Conservation (phyloP, 345 rosid genomes). For the Aegle marmelos region DNA sequence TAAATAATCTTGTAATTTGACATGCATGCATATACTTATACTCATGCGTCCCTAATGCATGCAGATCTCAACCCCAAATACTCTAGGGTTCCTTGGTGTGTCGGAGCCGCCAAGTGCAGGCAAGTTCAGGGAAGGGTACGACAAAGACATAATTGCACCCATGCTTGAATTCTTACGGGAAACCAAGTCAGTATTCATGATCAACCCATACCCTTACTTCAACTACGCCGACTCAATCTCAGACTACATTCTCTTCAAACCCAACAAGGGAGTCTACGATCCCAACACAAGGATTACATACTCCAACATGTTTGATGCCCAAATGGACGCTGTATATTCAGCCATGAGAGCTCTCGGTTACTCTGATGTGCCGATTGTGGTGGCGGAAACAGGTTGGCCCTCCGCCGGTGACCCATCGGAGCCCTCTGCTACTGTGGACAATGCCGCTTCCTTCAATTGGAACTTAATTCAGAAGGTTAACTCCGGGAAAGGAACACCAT, state of each 20-base stretch:
- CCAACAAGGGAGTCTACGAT: constrained; percentile 52
- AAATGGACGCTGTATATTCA: constrained; percentile 57
- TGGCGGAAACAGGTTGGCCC: constrained; percentile 93
- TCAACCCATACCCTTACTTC: constrained; percentile 87
- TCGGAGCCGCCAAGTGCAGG: constrained; percentile 57
- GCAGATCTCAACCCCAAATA: constrained; percentile 77
- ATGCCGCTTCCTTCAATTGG: constrained; percentile 59
- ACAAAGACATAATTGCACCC: constrained; percentile 46
- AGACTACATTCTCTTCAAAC: constrained; percentile 55
- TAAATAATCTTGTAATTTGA: too few relatives aligned
- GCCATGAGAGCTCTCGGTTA: constrained; percentile 75
- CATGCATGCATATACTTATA: too few relatives aligned
- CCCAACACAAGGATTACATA: constrained; percentile 44
- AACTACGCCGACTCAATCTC: constrained; percentile 28
- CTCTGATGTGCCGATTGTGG: constrained; percentile 56
- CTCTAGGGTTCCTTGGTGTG: constrained; percentile 38
- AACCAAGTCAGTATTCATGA: constrained; percentile 71
- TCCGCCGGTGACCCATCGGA: constrained; percentile 50
- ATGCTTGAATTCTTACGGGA: constrained; percentile 62
- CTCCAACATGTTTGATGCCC: constrained; percentile 70
- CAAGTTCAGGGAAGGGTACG: constrained; percentile 48
- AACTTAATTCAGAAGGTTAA: constrained; percentile 35
- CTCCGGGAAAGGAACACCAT: constrained; percentile 67
- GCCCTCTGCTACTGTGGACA: constrained; percentile 42
- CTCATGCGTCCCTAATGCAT: too few relatives aligned